phyloP scores from a whole-genome alignment of 805 yeast species.

The Priceomyces melissophilus region DNA sequence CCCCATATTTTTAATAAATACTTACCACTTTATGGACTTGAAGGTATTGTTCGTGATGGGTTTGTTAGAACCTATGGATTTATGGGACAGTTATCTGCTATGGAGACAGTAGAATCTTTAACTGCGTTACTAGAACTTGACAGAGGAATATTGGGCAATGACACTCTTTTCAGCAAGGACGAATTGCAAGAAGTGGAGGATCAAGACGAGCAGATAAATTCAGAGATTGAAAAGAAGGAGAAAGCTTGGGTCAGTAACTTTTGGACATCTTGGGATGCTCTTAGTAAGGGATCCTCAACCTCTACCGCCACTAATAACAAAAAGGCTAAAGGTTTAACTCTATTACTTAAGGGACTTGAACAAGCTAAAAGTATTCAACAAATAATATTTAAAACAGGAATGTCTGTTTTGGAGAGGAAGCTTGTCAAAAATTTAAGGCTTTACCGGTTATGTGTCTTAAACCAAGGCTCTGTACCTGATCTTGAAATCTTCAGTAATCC shows the following conservation, averaged over 20 bases:
- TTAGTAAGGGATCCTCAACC: conserved; percentile 30
- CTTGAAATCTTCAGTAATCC: conserved; percentile 79
- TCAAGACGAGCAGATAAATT: conserved; percentile 22
- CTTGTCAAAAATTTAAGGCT: conserved; percentile 74
- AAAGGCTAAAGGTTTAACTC: conserved; percentile 45
- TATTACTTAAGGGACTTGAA: conserved; percentile 66
- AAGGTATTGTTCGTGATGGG: conserved; percentile 80
- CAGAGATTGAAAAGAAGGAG: conserved; percentile 41
- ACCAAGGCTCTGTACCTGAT: conserved; percentile 76
- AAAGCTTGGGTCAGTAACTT: conserved; percentile 72
- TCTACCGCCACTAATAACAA: conserved; percentile 16
- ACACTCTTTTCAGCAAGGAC: conserved; percentile 5
- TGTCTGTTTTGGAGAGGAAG: conserved; percentile 81
- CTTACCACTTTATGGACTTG: conserved; percentile 72
- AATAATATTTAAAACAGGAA: conserved; percentile 81
- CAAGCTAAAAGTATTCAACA: conserved; percentile 83
- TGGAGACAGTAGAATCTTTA: conserved; percentile 87
- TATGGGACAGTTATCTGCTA: conserved; percentile 83
- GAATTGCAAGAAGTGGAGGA: conserved; percentile 11
- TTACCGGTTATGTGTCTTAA: conserved; percentile 81
- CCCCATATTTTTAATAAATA: conserved; percentile 67
- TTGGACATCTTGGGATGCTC: conserved; percentile 59
- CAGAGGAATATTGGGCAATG: conserved; percentile 16
- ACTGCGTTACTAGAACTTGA: conserved; percentile 80
- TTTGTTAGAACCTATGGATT: conserved; percentile 84